Evolutionary conservation across 495 filamentous ascomycete species (phyloP).

Genomic region (Massariosphaeria phaeospora): DNA sequence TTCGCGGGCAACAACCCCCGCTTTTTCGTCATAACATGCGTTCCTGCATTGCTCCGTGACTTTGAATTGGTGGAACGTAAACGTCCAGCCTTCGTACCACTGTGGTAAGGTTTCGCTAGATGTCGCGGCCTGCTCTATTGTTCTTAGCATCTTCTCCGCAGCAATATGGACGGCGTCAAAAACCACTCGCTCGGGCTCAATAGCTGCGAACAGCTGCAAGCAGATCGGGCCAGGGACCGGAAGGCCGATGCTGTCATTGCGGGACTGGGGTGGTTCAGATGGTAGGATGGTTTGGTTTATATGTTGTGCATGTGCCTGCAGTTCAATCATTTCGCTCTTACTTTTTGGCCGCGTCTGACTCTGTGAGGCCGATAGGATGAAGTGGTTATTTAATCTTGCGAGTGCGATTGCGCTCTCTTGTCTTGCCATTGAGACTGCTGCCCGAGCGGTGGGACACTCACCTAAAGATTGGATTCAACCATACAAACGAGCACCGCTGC

Average conservation of each 20-base stretch:
- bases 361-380: conserved; percentile 15
- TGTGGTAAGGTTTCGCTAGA: neutral
- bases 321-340: neutral
- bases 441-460: conserved; percentile 27
- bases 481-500: conserved; percentile 37
- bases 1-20: conserved; percentile 1
- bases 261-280: neutral
- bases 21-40: too few species aligned
- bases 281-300: neutral
- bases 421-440: conserved; percentile 25
- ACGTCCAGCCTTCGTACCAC: conserved; percentile 1
- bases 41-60: conserved; percentile 13
- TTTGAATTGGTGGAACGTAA: conserved; percentile 22
- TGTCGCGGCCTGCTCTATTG: neutral
- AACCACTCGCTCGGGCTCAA: conserved; percentile 5
- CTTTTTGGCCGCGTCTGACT: conserved; percentile 1
- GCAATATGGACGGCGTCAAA: neutral
- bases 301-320: conserved; percentile 4
- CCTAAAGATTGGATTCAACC: conserved; percentile 35
- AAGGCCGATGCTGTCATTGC: conserved; percentile 14
- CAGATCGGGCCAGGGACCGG: neutral
- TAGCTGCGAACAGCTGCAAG: too few species aligned
- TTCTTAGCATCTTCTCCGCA: neutral
- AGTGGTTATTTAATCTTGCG: conserved; percentile 13
- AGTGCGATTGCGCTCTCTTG: conserved; percentile 25